Percentiles rank a stretch among this genome's conserved stretches.
Evolutionary conservation across 2,329 filamentous ascomycete genomes (phyloP).

Genomic region (Ascochyta rabiei): DNA sequence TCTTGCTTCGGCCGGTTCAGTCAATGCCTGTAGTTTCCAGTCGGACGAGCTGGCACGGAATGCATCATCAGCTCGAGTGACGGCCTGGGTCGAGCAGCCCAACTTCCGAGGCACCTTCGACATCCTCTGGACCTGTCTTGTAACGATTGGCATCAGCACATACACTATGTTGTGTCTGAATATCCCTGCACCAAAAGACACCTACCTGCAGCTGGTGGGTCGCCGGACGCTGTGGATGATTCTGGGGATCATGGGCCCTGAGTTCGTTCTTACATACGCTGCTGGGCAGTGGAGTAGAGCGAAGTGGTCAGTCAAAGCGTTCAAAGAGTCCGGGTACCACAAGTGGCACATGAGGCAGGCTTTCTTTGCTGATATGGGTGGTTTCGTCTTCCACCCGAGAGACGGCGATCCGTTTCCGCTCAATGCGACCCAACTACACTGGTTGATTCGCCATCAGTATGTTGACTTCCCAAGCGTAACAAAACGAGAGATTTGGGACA

Average conservation of each 20-base stretch:
- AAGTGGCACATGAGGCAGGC: slow-evolving; percentile 22
- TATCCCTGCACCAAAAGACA: slow-evolving; percentile 13
- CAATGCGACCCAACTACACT: slow-evolving; percentile 13
- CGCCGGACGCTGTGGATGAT: slow-evolving; percentile 11
- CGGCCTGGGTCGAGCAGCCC: slow-evolving; percentile 19
- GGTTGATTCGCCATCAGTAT: slow-evolving; percentile 8
- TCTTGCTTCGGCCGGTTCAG: background rate
- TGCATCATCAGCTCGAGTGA: slow-evolving; percentile 3
- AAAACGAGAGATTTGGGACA: slow-evolving; percentile 18
- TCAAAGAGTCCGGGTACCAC: slow-evolving; percentile 3
- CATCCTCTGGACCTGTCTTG: slow-evolving; percentile 23
- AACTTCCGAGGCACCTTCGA: slow-evolving; percentile 23
- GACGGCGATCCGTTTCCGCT: slow-evolving; percentile 11
- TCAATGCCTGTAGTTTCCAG: slow-evolving; percentile 9
- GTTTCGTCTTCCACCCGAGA: slow-evolving; percentile 15
- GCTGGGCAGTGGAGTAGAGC: slow-evolving; percentile 20
- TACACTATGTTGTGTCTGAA: slow-evolving; percentile 21
- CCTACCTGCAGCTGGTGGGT: slow-evolving; percentile 5
- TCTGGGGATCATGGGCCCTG: slow-evolving; percentile 13
- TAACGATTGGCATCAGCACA: slow-evolving; percentile 23
- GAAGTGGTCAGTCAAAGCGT: slow-evolving; percentile 15
- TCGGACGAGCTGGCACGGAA: background rate
- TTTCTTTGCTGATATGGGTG: slow-evolving; percentile 25
- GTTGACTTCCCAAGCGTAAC: slow-evolving; percentile 8
- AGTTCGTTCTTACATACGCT: slow-evolving; percentile 18